Percentiles rank a stretch among this genome's conserved stretches.
Evolutionary conservation across 2,329 filamentous ascomycete species (phyloP).

Genomic region (Pezicula carpinea): DNA sequence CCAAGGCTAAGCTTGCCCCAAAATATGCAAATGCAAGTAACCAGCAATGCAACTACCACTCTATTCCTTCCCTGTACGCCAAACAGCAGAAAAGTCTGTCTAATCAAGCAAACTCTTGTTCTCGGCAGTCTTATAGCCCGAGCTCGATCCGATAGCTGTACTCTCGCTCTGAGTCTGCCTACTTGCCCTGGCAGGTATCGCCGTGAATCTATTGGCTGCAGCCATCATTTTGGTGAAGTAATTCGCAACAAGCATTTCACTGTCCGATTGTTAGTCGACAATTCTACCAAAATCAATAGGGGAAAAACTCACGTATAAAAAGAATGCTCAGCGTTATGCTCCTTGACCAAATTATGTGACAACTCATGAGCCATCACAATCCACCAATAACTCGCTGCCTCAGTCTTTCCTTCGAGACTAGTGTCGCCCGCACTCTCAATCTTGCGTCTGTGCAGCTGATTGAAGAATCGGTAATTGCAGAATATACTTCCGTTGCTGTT

Average conservation of each 20-base stretch:
- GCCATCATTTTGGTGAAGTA: conserved; percentile 68
- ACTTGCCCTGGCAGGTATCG: not conserved
- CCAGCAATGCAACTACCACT: too few relatives aligned
- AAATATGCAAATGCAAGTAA: too few relatives aligned
- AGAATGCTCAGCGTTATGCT: conserved; percentile 74
- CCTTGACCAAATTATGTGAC: conserved; percentile 82
- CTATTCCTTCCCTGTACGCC: too few relatives aligned
- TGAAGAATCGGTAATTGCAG: conserved; percentile 87
- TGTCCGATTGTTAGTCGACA: conserved; percentile 28
- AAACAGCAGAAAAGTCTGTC: not conserved
- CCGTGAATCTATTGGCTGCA: conserved; percentile 13
- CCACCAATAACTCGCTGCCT: conserved; percentile 85
- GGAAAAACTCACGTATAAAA: conserved; percentile 64
- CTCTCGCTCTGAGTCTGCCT: not conserved
- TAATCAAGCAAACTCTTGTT: not conserved
- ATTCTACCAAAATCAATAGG: not conserved
- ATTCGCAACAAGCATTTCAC: conserved; percentile 71
- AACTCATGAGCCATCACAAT: conserved; percentile 94
- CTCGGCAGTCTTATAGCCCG: too few relatives aligned
- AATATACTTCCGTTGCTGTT: conserved; percentile 85
- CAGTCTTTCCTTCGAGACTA: conserved; percentile 46
- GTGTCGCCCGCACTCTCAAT: conserved; percentile 30
- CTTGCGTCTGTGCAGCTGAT: conserved; percentile 64
- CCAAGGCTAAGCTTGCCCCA: too few relatives aligned
- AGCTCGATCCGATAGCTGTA: not conserved